These are phyloP conservation scores for Tremella fuciformis DNA, from an alignment of 768 basidiomycete species.

Conservation along the genomic window DNA sequence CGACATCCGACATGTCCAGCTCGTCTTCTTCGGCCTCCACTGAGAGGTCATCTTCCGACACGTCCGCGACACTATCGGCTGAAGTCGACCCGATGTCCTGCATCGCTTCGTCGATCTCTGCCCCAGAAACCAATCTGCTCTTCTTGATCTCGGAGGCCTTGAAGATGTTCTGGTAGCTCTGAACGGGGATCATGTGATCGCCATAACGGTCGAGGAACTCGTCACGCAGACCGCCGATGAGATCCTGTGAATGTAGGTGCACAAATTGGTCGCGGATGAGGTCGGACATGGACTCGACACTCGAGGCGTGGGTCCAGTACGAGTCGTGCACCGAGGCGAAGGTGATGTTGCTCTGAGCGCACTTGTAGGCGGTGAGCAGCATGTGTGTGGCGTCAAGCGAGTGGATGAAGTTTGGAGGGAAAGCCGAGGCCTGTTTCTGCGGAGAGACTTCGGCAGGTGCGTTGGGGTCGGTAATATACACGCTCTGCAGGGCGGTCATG, in stretches of 20 bases:
- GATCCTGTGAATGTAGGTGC: slow-evolving; percentile 80
- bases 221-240: slow-evolving; percentile 66
- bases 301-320: slow-evolving; percentile 93
- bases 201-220: slow-evolving; percentile 83
- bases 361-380: slow-evolving; percentile 91
- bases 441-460: slow-evolving; percentile 74
- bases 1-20: background rate
- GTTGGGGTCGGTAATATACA: slow-evolving; percentile 85
- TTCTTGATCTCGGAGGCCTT: slow-evolving; percentile 28
- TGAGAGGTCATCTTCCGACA: background rate
- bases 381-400: slow-evolving; percentile 97
- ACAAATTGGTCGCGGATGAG: slow-evolving; percentile 93
- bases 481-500: slow-evolving; percentile 75
- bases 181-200: slow-evolving; percentile 53
- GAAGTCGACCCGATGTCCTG: background rate
- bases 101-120: background rate
- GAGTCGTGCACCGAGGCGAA: slow-evolving; percentile 99
- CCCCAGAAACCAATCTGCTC: slow-evolving; percentile 5
- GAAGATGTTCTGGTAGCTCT: slow-evolving; percentile 32
- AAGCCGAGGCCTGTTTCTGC: slow-evolving; percentile 86
- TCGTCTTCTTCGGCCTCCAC: slow-evolving; percentile 4
- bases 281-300: slow-evolving; percentile 81
- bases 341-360: slow-evolving; percentile 66
- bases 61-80: background rate
- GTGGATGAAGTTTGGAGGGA: slow-evolving; percentile 99